A percentile compares a stretch with the other conserved stretches of the same genome.
phyloP scores from a whole-genome alignment of 2,329 filamentous ascomycete species.

The Alternaria novae-zelandiae region DNA sequence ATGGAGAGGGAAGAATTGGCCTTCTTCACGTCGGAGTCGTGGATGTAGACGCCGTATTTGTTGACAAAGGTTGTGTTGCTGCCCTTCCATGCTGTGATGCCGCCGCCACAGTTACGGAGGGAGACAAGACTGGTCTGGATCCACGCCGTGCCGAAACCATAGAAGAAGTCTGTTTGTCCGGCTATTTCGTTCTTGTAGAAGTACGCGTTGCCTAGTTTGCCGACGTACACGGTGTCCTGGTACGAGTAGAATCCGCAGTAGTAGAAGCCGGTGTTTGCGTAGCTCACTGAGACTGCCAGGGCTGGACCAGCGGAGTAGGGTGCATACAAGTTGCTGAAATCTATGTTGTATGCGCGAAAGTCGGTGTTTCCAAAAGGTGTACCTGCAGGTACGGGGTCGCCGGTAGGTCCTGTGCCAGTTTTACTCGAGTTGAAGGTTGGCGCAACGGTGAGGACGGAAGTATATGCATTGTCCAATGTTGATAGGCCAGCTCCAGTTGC shows the following conservation, averaged over 20 bases:
- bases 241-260: conserved; percentile 70
- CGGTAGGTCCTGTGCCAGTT: conserved; percentile 67
- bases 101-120: conserved; percentile 68
- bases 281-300: conserved; percentile 65
- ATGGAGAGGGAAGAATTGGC: conserved; percentile 57
- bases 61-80: conserved; percentile 70
- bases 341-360: conserved; percentile 71
- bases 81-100: conserved; percentile 73
- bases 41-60: conserved; percentile 71
- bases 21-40: conserved; percentile 60
- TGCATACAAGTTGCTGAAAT: conserved; percentile 67
- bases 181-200: conserved; percentile 67
- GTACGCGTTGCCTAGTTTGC: conserved; percentile 71
- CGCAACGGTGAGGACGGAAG: conserved; percentile 66
- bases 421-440: conserved; percentile 68
- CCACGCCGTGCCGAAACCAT: conserved; percentile 71
- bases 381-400: conserved; percentile 63
- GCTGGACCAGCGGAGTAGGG: conserved; percentile 62
- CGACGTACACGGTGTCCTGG: conserved; percentile 73
- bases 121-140: conserved; percentile 61
- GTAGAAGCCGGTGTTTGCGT: conserved; percentile 72
- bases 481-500: conserved; percentile 58
- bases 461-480: conserved; percentile 67
- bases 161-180: conserved; percentile 72
- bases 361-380: conserved; percentile 69